Evolutionary conservation across 169 alveolate species (phyloP).

Genomic region (Plasmodium vivax): DNA sequence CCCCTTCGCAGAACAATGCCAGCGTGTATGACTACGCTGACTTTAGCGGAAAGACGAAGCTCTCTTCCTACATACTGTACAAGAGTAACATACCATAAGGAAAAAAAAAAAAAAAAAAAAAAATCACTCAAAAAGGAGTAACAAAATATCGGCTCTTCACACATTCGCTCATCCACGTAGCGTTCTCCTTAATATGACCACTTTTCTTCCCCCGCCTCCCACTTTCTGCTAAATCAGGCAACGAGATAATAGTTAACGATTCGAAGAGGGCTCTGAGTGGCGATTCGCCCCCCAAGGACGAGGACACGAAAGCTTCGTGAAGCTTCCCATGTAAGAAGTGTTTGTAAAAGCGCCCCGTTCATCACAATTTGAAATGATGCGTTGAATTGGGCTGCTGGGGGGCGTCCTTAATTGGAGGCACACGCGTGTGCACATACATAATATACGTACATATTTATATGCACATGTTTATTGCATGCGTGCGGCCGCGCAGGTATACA

Average conservation of each 20-base stretch:
- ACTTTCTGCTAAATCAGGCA: slow-evolving; percentile 1
- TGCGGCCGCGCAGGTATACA: not conserved
- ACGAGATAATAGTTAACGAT: slow-evolving; percentile 32
- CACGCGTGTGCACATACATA: not conserved
- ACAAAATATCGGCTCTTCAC: not conserved
- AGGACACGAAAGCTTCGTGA: not conserved
- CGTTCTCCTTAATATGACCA: not conserved
- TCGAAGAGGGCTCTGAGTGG: not conserved
- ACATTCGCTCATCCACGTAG: not conserved
- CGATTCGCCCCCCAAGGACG: not conserved
- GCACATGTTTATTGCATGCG: not conserved
- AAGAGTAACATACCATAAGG: slow-evolving; percentile 7
- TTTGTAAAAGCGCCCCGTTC: not conserved
- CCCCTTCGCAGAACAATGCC: slow-evolving; percentile 46
- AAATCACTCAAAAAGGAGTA: not conserved
- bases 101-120: not conserved
- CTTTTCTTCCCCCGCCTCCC: not conserved
- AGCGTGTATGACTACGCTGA: slow-evolving; percentile 66
- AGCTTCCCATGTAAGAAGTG: not conserved
- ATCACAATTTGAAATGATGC: not conserved
- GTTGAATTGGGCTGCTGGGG: not conserved
- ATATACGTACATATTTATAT: not conserved
- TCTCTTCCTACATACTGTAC: slow-evolving; percentile 60
- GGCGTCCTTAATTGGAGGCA: not conserved
- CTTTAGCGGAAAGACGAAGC: slow-evolving; percentile 38